These are phyloP conservation scores for Cercophora scortea DNA, from an alignment of 495 filamentous ascomycete genomes.

Conservation along the genomic window DNA sequence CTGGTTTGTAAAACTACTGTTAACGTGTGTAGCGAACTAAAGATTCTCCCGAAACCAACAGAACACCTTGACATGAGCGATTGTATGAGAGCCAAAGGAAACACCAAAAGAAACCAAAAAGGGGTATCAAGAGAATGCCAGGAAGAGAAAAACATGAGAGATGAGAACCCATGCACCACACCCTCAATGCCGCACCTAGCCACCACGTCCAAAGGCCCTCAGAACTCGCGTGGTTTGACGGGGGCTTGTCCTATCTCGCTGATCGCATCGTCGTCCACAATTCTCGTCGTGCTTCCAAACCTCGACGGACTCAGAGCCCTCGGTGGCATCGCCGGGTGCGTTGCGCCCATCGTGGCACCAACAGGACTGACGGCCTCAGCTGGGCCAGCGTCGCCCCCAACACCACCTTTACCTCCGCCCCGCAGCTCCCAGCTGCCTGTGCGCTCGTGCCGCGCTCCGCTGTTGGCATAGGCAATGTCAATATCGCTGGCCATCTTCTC, in stretches of 20 bases:
- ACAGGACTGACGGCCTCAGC: not conserved
- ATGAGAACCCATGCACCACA: not conserved
- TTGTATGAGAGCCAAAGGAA: not conserved
- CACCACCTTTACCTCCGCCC: slow-evolving; percentile 3
- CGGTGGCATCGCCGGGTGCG: not conserved
- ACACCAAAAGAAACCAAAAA: not conserved
- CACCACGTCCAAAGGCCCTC: not conserved
- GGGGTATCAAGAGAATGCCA: slow-evolving; percentile 5
- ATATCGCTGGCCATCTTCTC: slow-evolving; percentile 31
- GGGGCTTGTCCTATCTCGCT: slow-evolving; percentile 8
- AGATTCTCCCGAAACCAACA: too few species aligned
- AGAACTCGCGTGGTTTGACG: slow-evolving; percentile 11
- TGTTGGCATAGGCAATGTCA: slow-evolving; percentile 23
- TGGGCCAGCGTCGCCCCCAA: not conserved
- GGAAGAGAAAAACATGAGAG: not conserved
- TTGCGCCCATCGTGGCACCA: not conserved
- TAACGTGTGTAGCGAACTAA: too few species aligned
- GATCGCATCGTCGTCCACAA: slow-evolving; percentile 14
- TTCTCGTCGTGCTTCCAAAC: not conserved
- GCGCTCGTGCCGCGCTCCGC: slow-evolving; percentile 26
- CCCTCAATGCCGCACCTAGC: not conserved
- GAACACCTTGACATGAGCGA: slow-evolving; percentile 1
- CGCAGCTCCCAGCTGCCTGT: slow-evolving; percentile 36
- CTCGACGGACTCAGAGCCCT: not conserved
- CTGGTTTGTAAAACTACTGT: too few species aligned